Base-by-base conservation (phyloP, 73 alveolate species). In the Stentor roeselii region DNA sequence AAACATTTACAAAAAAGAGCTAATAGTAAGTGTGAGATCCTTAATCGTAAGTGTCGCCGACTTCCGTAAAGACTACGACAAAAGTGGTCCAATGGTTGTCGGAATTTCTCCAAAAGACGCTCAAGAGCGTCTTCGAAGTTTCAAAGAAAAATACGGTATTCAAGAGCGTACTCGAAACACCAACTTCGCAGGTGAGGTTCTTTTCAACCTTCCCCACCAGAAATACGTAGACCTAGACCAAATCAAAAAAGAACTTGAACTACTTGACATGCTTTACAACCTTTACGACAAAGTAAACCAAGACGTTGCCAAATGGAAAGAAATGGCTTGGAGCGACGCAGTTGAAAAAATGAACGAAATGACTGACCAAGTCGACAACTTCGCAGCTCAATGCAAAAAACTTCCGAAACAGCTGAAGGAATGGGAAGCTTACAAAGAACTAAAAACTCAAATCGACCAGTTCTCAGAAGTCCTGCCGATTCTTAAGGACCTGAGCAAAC, bases 391-490 rank as follows among this genome's bases (percentile, higher is more conserved):
- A 75, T 96, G 99, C 92, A 87, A 87, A 89, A 94, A 93, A 84
- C 92, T 96, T 67, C 99, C 99, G 78, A 96, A 95, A 85, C 96
- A 94, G 61, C 90, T 96, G 83, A 93, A 92, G 85, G 95, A 95
- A 77, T 96, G 99, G 99, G 98, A 96, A 59, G 99, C 99, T 59
- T 96, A 95, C 86, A 92, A 94, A 74, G 99, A 96, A 90, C 96
- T 96, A 82, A 95, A 95, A 90, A 88, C 86, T 74, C 97, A 96
- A 87, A 91, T 96, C 42, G 99, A 96, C 76, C 94, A 92, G 84
- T 92, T 96, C 90, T 90, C 92, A 60, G 97, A 93, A 37, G 90
- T 95, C 75, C 93, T 96, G 39, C 99, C 99, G 0, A 84, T 96
- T 76, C 95, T 96, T 61, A 86, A 93, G 67, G 96, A 92, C 75